Evolutionary conservation across 148 eudicot genomes (phyloP).

Genomic region (Rhododendron simsii): DNA sequence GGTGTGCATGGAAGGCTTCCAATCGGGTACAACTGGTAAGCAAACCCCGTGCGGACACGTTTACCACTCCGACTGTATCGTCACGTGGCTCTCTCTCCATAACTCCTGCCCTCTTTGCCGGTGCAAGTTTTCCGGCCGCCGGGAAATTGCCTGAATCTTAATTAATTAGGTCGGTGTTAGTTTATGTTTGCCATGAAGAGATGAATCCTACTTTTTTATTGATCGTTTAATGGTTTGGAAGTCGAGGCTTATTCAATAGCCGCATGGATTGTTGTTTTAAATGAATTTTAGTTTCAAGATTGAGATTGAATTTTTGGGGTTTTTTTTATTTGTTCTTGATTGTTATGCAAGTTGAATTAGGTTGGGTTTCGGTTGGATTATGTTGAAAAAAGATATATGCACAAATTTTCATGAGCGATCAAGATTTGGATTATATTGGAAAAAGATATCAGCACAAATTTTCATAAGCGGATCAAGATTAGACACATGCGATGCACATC

Average conservation of each 20-base stretch:
- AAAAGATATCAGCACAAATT: background rate
- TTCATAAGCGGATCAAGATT: background rate
- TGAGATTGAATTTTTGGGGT: background rate
- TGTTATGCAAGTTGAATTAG: background rate
- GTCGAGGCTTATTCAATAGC: background rate
- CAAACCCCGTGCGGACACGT: constrained; percentile 54
- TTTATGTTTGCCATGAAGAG: background rate
- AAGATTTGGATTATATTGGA: background rate
- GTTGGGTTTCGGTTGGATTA: background rate
- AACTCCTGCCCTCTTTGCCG: constrained; percentile 67
- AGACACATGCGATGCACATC: too few species aligned
- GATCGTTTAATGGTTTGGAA: background rate
- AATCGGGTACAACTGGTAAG: constrained; percentile 15
- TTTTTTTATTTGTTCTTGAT: background rate
- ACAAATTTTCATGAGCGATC: background rate
- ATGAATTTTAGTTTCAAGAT: background rate
- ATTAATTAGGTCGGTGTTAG: background rate
- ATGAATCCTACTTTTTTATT: background rate
- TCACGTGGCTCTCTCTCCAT: constrained; percentile 39
- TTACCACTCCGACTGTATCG: constrained; percentile 47
- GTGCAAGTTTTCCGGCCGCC: constrained; percentile 14
- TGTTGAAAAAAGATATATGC: background rate
- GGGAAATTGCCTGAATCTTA: background rate
- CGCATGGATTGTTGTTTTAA: background rate
- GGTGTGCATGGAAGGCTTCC: constrained; percentile 54